Evolutionary conservation across 2,329 filamentous ascomycete species (phyloP).

Genomic region (Akanthomyces lecanii): DNA sequence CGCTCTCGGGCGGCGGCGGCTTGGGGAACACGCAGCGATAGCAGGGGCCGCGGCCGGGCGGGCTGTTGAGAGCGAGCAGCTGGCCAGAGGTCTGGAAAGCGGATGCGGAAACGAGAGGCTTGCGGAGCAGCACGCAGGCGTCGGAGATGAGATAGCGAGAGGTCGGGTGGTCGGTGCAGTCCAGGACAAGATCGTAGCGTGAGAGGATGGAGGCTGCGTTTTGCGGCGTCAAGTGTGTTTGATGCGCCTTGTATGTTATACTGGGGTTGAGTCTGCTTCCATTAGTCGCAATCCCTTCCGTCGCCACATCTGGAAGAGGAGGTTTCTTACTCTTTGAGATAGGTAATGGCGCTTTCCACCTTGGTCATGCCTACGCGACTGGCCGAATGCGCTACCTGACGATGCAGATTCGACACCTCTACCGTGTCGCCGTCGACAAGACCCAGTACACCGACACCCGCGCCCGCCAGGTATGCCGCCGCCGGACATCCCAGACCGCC

Average conservation of each 20-base stretch:
- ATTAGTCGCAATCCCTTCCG: too few relatives aligned
- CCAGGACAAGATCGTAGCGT: constrained; percentile 77
- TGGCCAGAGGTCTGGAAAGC: constrained; percentile 87
- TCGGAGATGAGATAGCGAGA: constrained; percentile 92
- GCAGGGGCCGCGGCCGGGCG: constrained; percentile 73
- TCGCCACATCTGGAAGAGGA: not conserved
- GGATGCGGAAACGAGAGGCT: constrained; percentile 82
- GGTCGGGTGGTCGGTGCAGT: constrained; percentile 92
- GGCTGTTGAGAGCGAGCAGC: constrained; percentile 81
- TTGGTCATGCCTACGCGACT: constrained; percentile 69
- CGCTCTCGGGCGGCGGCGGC: constrained; percentile 77
- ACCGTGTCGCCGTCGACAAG: constrained; percentile 85
- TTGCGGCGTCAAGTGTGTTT: constrained; percentile 60
- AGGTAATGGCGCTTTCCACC: constrained; percentile 69
- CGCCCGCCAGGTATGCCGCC: constrained; percentile 85
- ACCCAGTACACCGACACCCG: constrained; percentile 78
- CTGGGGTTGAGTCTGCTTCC: constrained; percentile 64
- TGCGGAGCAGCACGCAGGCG: constrained; percentile 72
- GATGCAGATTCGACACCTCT: constrained; percentile 85
- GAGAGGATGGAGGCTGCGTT: constrained; percentile 64
- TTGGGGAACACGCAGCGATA: constrained; percentile 91
- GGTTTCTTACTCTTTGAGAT: constrained; percentile 47
- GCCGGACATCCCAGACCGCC: constrained; percentile 91
- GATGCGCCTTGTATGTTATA: constrained; percentile 59
- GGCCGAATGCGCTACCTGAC: constrained; percentile 79